Evolutionary conservation across 345 rosid species (phyloP).

Genomic region (Salix brachista): DNA sequence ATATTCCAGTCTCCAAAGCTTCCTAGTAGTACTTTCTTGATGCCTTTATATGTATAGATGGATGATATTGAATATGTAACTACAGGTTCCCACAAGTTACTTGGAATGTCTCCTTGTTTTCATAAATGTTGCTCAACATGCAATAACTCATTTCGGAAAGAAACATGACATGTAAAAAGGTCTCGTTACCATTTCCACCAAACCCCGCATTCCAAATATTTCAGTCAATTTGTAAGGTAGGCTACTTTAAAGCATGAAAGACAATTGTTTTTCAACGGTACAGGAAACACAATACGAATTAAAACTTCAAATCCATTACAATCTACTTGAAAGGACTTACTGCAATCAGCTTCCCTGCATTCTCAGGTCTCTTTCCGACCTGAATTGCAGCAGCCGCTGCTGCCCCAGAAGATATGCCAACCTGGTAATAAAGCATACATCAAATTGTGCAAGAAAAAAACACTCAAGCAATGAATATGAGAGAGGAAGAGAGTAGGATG

Average conservation of each 20-base stretch:
- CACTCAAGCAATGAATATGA: not conserved
- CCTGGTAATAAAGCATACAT: conserved; percentile 39
- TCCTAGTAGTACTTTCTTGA: too few species aligned
- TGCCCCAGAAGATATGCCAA: conserved; percentile 97
- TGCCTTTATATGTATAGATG: too few species aligned
- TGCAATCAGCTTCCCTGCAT: conserved; percentile 84
- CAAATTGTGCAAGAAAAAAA: conserved; percentile 3
- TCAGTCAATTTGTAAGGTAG: too few species aligned
- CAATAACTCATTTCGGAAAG: too few species aligned
- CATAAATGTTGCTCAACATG: too few species aligned
- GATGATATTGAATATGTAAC: too few species aligned
- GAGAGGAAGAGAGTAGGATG: not conserved
- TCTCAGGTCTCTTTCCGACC: conserved; percentile 89
- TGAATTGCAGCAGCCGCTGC: conserved; percentile 87
- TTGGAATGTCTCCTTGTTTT: too few species aligned
- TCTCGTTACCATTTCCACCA: too few species aligned
- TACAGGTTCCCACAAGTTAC: too few species aligned
- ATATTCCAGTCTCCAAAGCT: too few species aligned
- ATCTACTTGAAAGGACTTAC: conserved; percentile 42
- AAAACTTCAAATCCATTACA: not conserved
- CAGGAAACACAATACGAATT: not conserved
- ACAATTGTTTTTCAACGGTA: not conserved
- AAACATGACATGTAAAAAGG: too few species aligned
- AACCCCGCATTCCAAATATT: too few species aligned
- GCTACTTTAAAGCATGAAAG: not conserved